These are phyloP conservation scores for Symbiodinium natans DNA, from an alignment of 73 alveolate genomes.

Conservation along the genomic window DNA sequence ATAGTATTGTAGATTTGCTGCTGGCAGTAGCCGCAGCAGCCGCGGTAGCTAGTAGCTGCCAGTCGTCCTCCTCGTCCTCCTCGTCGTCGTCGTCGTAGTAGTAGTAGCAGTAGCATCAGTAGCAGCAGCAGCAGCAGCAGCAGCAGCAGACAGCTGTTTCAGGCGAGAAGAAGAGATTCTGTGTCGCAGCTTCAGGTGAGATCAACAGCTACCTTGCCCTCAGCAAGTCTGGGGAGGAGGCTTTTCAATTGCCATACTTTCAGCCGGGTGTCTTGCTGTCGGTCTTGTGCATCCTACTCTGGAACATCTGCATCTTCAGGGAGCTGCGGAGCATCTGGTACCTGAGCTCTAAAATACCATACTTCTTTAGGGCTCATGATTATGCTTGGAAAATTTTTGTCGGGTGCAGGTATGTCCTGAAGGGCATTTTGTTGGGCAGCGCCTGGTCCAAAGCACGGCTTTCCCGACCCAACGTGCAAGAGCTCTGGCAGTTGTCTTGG, in stretches of 20 bases:
- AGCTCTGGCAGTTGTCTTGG: neutral
- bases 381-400: neutral
- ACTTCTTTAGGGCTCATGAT: neutral
- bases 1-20: neutral
- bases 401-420: neutral
- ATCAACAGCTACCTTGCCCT: neutral
- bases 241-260: neutral
- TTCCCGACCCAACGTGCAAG: neutral
- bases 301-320: neutral
- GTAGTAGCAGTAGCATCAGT: neutral
- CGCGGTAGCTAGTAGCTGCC: neutral
- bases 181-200: neutral
- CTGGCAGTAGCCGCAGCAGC: neutral
- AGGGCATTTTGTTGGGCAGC: neutral
- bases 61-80: neutral
- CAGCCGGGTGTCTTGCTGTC: neutral
- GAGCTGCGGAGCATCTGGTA: constrained; percentile 5
- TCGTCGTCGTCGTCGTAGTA: neutral
- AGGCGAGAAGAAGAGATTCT: neutral
- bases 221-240: neutral
- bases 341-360: neutral
- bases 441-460: constrained; percentile 1
- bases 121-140: no score
- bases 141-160: neutral
- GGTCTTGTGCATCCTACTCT: constrained; percentile 4